These are phyloP conservation scores for Arthrocladium fulminans DNA, from an alignment of 2,329 filamentous ascomycete species.

Conservation along the genomic window DNA sequence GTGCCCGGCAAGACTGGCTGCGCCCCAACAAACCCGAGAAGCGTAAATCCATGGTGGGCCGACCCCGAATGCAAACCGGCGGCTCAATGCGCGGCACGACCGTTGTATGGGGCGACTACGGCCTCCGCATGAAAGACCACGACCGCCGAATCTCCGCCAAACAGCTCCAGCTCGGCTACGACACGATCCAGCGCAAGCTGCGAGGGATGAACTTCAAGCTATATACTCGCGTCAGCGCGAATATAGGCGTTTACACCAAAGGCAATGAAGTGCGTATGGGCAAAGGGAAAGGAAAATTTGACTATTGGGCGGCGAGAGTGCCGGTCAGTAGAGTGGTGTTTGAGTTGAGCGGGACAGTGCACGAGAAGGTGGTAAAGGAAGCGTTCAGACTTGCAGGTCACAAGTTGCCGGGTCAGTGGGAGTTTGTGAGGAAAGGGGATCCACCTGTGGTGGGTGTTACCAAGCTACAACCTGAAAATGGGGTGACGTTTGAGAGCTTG, in stretches of 20 bases:
- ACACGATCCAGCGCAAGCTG: slow-evolving; percentile 81
- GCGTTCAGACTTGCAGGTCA: slow-evolving; percentile 89
- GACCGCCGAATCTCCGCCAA: slow-evolving; percentile 80
- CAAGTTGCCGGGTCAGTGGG: slow-evolving; percentile 79
- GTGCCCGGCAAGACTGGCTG: slow-evolving; percentile 61
- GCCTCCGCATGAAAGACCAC: slow-evolving; percentile 85
- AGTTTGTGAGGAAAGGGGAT: slow-evolving; percentile 90
- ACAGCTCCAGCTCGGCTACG: slow-evolving; percentile 82
- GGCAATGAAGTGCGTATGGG: slow-evolving; percentile 99
- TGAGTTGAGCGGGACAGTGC: slow-evolving; percentile 80
- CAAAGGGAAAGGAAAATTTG: slow-evolving; percentile 95
- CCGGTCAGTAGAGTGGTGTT: slow-evolving; percentile 87
- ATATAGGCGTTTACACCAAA: slow-evolving; percentile 89
- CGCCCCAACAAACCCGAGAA: slow-evolving; percentile 69
- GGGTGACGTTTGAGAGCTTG: slow-evolving; percentile 71
- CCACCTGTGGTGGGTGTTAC: slow-evolving; percentile 85
- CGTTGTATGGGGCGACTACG: slow-evolving; percentile 92
- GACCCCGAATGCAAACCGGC: slow-evolving; percentile 78
- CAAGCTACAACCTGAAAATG: slow-evolving; percentile 60
- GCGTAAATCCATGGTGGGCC: slow-evolving; percentile 82
- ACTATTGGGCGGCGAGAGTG: slow-evolving; percentile 88
- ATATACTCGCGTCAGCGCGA: slow-evolving; percentile 84
- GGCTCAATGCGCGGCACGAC: slow-evolving; percentile 89
- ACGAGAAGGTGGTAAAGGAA: slow-evolving; percentile 90
- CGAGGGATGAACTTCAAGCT: slow-evolving; percentile 86